Evolutionary conservation across 495 filamentous ascomycete species (phyloP).

Genomic region (Xylaria cubensis): DNA sequence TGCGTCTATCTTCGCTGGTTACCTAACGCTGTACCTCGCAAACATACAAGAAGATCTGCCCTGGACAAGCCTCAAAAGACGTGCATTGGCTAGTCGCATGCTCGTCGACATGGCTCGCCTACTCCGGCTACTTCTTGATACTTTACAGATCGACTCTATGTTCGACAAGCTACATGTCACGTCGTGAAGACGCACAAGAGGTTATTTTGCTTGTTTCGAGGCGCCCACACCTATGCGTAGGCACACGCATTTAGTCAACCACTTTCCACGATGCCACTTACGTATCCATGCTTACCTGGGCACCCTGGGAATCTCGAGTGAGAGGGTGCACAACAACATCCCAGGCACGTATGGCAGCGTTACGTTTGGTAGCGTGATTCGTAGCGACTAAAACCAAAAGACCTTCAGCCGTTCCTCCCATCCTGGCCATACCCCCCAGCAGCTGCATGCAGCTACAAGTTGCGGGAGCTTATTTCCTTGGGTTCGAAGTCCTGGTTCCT

Average conservation of each 20-base stretch:
- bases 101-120: neutral
- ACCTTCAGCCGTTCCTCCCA: conserved; percentile 24
- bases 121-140: neutral
- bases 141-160: neutral
- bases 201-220: conserved; percentile 10
- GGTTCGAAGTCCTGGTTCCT: neutral
- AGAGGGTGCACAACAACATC: neutral
- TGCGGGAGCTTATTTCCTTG: neutral
- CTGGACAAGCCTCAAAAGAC: conserved; percentile 5
- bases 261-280: conserved; percentile 15
- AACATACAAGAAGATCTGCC: neutral
- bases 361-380: conserved; percentile 11
- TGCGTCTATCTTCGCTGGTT: neutral
- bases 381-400: neutral
- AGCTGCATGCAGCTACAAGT: conserved; percentile 19
- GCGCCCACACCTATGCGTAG: conserved; percentile 6
- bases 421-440: neutral
- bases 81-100: conserved; percentile 2
- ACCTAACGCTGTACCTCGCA: neutral
- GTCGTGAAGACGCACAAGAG: neutral
- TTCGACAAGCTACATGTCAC: neutral
- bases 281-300: conserved; percentile 6
- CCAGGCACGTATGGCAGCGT: conserved; percentile 16
- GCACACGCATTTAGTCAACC: neutral
- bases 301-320: conserved; percentile 4